phyloP scores from a whole-genome alignment of 371 early-diverging fungal species.

The Smittium culicis region DNA sequence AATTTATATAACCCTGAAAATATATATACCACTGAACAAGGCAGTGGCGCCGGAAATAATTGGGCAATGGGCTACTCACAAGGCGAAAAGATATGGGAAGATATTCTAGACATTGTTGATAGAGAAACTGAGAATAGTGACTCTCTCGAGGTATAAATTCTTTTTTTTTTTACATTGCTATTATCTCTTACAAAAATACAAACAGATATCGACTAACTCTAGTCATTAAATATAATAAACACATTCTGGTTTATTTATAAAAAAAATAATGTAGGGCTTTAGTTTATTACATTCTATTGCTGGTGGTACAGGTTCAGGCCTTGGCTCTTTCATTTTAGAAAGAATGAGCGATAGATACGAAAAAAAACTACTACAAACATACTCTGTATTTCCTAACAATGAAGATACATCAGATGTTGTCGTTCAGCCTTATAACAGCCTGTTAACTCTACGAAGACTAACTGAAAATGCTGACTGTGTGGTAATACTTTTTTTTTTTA shows the following conservation, averaged over 20 bases:
- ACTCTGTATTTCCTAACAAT: slow-evolving; percentile 98
- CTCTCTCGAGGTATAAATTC: slow-evolving; percentile 44
- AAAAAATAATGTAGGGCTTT: slow-evolving; percentile 57
- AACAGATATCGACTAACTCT: slow-evolving; percentile 16
- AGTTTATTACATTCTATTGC: slow-evolving; percentile 87
- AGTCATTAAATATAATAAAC: too few relatives aligned
- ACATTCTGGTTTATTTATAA: too few relatives aligned
- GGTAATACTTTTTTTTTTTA: too few relatives aligned
- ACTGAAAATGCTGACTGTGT: slow-evolving; percentile 91
- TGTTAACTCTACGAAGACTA: slow-evolving; percentile 86
- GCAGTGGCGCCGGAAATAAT: slow-evolving; percentile 93
- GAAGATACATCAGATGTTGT: slow-evolving; percentile 96
- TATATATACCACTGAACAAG: slow-evolving; percentile 72
- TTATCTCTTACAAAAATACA: not conserved
- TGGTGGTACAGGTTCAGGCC: slow-evolving; percentile 94
- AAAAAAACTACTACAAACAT: slow-evolving; percentile 95
- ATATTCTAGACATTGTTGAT: slow-evolving; percentile 85
- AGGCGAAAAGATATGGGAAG: slow-evolving; percentile 65
- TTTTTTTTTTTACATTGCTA: slow-evolving; percentile 19
- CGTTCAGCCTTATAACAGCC: slow-evolving; percentile 99
- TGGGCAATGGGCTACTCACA: slow-evolving; percentile 82
- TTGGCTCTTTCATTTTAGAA: slow-evolving; percentile 83
- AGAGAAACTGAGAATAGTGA: slow-evolving; percentile 90
- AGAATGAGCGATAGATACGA: slow-evolving; percentile 88
- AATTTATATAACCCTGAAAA: slow-evolving; percentile 86